Evolutionary conservation across 805 yeast species (phyloP), one percentile per base, ranked within the genome.

Genomic region (Nakazawaea wickerhamii): DNA sequence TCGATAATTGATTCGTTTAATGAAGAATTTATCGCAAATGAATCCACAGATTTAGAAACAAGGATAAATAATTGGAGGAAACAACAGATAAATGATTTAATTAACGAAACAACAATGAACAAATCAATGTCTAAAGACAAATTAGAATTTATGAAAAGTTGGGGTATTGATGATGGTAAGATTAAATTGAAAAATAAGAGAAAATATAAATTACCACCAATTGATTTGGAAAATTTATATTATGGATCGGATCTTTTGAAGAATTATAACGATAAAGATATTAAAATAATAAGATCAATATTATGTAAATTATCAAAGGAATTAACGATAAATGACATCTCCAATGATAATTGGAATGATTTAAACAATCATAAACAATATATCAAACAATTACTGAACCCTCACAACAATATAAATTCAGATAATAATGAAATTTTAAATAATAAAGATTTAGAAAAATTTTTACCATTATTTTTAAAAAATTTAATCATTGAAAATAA

Each of bases 41-140:
- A 44, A 27, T 13, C 11, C 15, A 53, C 53, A 23, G 62, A 58
- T 41, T 44, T 59, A 14, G 56, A 53, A 37, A 37, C 50, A 8
- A 43, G 62, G 27, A 59, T 59, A 5, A 60, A 59, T 22, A 51
- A 45, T 36, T 59, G 64, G 64, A 50, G 61, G 40, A 50, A 57
- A 25, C 55, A 57, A 38, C 63, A 57, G 38, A 49, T 56, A 7
- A 46, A 47, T 25, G 44, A 50, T 7, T 38, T 59, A 9, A 27
- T 58, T 14, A 47, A 44, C 14, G 62, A 56, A 11, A 20, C 50
- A 1, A 39, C 53, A 4, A 17, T 4, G 5, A 34, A 48, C 3
- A 26, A 10, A 25, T 20, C 14, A 13, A 9, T 3, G 26, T 37
- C 10, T 21, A n/a, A 35, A 14, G 58, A 55, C 3, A 54, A 57